These are phyloP conservation scores for Dalbergia cultrata DNA, from an alignment of 306 rosid species.

Conservation along the genomic window DNA sequence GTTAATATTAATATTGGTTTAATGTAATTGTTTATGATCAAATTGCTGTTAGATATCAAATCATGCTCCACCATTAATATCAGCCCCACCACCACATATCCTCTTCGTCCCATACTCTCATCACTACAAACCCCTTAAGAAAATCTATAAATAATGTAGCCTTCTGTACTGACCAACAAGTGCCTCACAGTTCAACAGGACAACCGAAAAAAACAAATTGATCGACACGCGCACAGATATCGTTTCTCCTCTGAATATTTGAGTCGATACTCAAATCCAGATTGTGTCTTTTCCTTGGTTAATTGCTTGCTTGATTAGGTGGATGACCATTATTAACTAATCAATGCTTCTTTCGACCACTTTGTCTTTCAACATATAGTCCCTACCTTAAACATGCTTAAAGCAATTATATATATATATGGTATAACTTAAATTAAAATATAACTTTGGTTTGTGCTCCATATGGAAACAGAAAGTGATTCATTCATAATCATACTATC, in stretches of 20 bases:
- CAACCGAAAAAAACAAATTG: background rate
- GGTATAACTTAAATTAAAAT: conserved; percentile 10
- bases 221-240: conserved; percentile 13
- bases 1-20: background rate
- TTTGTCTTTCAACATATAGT: conserved; percentile 40
- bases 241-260: conserved; percentile 8
- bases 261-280: conserved; percentile 23
- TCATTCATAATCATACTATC: conserved; percentile 11
- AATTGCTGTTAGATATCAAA: conserved; percentile 49
- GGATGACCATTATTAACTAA: conserved; percentile 48
- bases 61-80: conserved; percentile 59
- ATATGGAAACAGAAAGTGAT: conserved; percentile 38
- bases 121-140: conserved; percentile 42
- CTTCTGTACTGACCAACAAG: conserved; percentile 44
- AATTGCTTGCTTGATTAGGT: conserved; percentile 44
- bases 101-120: conserved; percentile 48
- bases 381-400: conserved; percentile 49
- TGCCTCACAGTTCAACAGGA: conserved; percentile 51
- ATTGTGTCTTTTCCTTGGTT: conserved; percentile 23
- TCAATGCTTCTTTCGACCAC: conserved; percentile 42
- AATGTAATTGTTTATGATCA: conserved; percentile 31
- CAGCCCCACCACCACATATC: conserved; percentile 55
- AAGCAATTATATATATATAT: background rate
- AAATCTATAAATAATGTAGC: conserved; percentile 40
- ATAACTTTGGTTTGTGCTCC: conserved; percentile 32